A percentile compares a stretch with the other conserved stretches of the same genome.
Conservation (phyloP, 164 flowering plant species). For the Aristolochia fimbriata region DNA sequence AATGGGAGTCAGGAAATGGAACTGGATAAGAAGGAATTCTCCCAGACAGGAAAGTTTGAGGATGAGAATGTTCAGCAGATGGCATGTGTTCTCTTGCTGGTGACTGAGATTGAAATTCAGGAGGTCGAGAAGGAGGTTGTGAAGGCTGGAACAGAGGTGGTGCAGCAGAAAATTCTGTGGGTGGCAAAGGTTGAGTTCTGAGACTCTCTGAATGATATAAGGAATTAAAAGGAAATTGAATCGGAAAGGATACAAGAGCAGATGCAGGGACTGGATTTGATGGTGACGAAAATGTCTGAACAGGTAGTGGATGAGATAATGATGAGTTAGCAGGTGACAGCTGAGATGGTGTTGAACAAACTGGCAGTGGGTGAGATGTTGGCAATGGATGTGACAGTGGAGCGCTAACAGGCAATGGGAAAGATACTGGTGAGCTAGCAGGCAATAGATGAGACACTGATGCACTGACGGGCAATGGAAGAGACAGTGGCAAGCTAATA, state of each 20-base stretch:
- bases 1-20: too few relatives aligned
- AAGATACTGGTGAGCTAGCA: too few relatives aligned
- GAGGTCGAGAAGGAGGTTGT: not conserved
- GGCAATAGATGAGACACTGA: too few relatives aligned
- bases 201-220: not conserved
- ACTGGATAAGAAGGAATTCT: too few relatives aligned
- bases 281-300: constrained; percentile 4
- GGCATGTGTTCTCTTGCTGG: not conserved
- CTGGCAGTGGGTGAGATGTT: too few relatives aligned
- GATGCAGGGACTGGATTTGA: not conserved
- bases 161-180: not conserved
- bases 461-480: too few relatives aligned
- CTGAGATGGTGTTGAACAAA: too few relatives aligned
- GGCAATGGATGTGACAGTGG: too few relatives aligned
- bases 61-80: too few relatives aligned
- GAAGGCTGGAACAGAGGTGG: not conserved
- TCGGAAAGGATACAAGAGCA: not conserved
- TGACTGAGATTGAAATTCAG: not conserved
- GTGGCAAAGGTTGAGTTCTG: not conserved
- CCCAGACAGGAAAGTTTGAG: too few relatives aligned
- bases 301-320: constrained; percentile 3
- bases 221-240: not conserved
- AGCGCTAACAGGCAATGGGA: too few relatives aligned
- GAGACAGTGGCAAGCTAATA: too few relatives aligned
- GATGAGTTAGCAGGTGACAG: not conserved